Conservation (phyloP, 495 filamentous ascomycete genomes). For the Ramalina intermedia region DNA sequence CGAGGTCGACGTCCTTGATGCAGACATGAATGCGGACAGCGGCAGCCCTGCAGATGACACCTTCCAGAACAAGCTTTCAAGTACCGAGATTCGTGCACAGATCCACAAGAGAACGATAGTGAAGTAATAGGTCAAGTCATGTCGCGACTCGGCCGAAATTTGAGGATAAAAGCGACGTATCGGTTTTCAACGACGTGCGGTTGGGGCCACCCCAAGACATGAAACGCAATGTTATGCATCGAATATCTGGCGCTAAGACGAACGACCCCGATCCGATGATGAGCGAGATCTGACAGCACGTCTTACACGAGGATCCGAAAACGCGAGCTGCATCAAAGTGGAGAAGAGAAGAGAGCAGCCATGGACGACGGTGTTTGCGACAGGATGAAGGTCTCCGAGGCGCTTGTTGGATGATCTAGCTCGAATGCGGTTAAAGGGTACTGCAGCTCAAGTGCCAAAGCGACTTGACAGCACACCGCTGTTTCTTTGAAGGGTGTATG, state of each 20-base stretch:
- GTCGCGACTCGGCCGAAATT: background rate
- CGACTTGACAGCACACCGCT: constrained; percentile 4
- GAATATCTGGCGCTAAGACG: background rate
- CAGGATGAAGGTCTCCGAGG: background rate
- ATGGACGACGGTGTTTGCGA: background rate
- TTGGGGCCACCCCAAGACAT: too few species aligned
- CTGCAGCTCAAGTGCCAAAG: constrained; percentile 2
- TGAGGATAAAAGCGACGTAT: too few species aligned
- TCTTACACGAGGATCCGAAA: constrained; percentile 1
- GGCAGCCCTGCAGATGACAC: constrained; percentile 27
- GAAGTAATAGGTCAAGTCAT: background rate
- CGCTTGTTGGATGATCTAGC: background rate
- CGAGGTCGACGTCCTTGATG: constrained; percentile 82
- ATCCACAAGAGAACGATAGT: constrained; percentile 16
- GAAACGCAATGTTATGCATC: constrained; percentile 1
- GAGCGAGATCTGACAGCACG: background rate
- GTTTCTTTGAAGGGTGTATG: background rate
- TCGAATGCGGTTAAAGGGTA: background rate
- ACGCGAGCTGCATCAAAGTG: constrained; percentile 15
- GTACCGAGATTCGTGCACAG: constrained; percentile 52
- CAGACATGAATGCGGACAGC: constrained; percentile 32
- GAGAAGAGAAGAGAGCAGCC: constrained; percentile 6
- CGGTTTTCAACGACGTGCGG: too few species aligned
- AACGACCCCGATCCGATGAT: background rate
- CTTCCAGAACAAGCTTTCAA: constrained; percentile 81